A percentile compares a stretch with the other conserved stretches of the same genome.
phyloP scores from a whole-genome alignment of 2,329 filamentous ascomycete genomes.

The Fusarium sp. region DNA sequence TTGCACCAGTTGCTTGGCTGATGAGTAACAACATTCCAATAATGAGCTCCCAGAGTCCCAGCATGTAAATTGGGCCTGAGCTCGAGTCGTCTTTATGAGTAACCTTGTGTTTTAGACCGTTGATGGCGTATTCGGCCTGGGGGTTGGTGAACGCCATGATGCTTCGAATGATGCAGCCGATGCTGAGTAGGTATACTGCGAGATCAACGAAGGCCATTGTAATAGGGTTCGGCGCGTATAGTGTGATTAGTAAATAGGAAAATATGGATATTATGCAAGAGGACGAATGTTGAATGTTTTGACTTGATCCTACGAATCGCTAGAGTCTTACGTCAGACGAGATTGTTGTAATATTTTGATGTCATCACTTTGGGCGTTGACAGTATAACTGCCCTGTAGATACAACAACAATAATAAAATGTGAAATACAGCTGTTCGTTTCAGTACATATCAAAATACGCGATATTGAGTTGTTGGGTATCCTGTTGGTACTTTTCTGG shows the following conservation, averaged over 20 bases:
- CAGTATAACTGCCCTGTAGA: too few relatives aligned
- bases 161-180: conserved; percentile 10
- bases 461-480: too few relatives aligned
- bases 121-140: conserved; percentile 12
- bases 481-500: too few relatives aligned
- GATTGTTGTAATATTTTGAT: too few relatives aligned
- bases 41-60: conserved; percentile 13
- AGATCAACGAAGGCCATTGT: background rate
- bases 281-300: background rate
- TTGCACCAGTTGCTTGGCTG: background rate
- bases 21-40: background rate
- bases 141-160: conserved; percentile 13
- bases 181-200: background rate
- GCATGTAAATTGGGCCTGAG: conserved; percentile 7
- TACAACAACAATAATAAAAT: too few relatives aligned
- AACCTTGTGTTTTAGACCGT: background rate
- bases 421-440: too few relatives aligned
- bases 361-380: too few relatives aligned
- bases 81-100: background rate
- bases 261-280: background rate
- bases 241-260: background rate
- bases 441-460: too few relatives aligned
- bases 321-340: background rate
- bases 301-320: background rate
- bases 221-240: accelerated